Conservation (phyloP, 805 yeast genomes). For the Sporopachydermia quercuum region DNA sequence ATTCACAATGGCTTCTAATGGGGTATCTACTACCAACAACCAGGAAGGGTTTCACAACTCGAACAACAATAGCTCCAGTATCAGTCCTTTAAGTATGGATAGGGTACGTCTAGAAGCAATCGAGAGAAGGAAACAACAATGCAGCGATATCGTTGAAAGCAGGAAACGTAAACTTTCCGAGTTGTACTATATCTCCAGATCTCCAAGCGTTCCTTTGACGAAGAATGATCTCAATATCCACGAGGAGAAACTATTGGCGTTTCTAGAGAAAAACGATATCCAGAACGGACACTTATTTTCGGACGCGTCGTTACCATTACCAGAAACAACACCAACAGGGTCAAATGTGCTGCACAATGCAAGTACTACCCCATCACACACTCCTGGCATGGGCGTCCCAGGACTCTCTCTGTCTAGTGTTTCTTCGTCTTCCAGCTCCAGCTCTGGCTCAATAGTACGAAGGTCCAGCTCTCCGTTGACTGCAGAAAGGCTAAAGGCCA, state of each 20-base stretch:
- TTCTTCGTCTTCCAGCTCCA: not conserved
- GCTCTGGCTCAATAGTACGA: not conserved
- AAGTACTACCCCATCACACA: conserved; percentile 11
- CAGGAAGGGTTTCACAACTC: too few relatives aligned
- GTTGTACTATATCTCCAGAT: conserved; percentile 40
- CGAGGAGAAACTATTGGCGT: conserved; percentile 27
- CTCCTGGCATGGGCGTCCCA: too few relatives aligned
- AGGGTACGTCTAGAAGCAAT: conserved; percentile 30
- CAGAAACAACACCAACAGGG: conserved; percentile 12
- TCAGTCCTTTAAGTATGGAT: conserved; percentile 25
- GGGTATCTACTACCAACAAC: too few relatives aligned
- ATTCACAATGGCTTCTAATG: too few relatives aligned
- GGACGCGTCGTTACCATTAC: conserved; percentile 20
- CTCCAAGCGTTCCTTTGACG: conserved; percentile 32
- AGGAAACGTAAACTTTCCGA: conserved; percentile 48
- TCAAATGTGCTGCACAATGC: too few relatives aligned
- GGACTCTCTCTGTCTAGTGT: too few relatives aligned
- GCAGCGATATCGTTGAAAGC: conserved; percentile 29
- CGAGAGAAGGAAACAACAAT: conserved; percentile 27
- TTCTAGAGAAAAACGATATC: conserved; percentile 37
- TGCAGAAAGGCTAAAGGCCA: not conserved
- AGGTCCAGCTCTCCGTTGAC: not conserved
- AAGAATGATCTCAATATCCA: conserved; percentile 21
- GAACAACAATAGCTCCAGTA: too few relatives aligned
- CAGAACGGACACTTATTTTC: conserved; percentile 20